Conservation (phyloP, 2,329 filamentous ascomycete genomes). For the Fusarium sp. region DNA sequence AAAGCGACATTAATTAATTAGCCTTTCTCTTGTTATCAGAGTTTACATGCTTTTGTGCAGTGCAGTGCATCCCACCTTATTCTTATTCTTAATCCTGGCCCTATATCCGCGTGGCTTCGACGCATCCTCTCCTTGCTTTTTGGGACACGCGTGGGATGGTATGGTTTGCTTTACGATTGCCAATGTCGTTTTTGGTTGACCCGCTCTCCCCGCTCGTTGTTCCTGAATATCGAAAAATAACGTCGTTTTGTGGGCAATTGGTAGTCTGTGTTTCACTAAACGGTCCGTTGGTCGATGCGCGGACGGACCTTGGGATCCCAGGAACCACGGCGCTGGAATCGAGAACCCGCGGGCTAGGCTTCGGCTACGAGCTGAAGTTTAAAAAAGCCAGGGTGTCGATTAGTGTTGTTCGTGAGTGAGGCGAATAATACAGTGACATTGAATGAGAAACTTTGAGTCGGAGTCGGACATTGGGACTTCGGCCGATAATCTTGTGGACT, state of each 20-base stretch:
- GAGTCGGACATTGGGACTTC: not conserved
- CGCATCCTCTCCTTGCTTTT: not conserved
- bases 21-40: not conserved
- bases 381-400: not conserved
- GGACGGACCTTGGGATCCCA: not conserved
- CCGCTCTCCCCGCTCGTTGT: not conserved
- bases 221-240: constrained; percentile 1
- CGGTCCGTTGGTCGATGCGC: not conserved
- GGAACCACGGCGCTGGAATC: constrained; percentile 13
- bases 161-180: not conserved
- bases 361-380: constrained; percentile 10
- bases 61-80: not conserved
- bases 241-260: not conserved
- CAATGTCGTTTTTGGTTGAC: not conserved
- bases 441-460: not conserved
- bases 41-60: not conserved
- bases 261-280: not conserved
- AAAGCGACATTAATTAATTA: not conserved
- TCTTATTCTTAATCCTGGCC: not conserved
- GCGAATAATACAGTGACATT: not conserved
- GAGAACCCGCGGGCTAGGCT: not conserved
- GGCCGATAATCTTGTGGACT: not conserved
- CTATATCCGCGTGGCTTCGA: constrained; percentile 14
- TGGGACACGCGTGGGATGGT: not conserved
- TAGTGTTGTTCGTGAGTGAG: not conserved